Evolutionary conservation across 164 flowering plant species (phyloP), one percentile per base, ranked within the genome.

Genomic region (Sextonia rubra): DNA sequence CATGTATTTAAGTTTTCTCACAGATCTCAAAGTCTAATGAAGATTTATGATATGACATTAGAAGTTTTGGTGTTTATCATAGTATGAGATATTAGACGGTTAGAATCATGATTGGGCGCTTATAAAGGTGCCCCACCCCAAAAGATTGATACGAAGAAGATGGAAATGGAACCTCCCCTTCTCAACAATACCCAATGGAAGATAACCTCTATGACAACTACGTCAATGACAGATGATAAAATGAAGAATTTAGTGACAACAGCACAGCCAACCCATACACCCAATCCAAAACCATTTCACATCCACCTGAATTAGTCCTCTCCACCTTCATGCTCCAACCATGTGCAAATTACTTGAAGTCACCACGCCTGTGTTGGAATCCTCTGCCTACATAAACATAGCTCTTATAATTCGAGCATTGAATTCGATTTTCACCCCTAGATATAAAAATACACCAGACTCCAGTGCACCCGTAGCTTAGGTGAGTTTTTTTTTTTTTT

Each of bases 341-440:
- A 12, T 14, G 26, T 8, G 32, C 60, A 20, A 14, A 12, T 68
- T 68, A 3, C 2, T 26, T 7, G 58, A 15, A 48, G 18, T 30
- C 23, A 3, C 30, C 60, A 68, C n/a, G 20, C 70, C 23, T 23
- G 24, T 17, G 48, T 60, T 58, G 4, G 56, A 47, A 24, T 68
- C 18, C 26, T n/a, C 47, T 1, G 32, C 77, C 23, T 80, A 85
- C 65, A 18, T 82, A 1, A 80, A 78, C 70, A 44, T 85, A 20
- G 86, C 85, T 2, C 85, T n/a, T n/a, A n/a, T n/a, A n/a, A n/a
- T n/a, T n/a, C n/a, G n/a, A n/a, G n/a, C n/a, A n/a, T n/a, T n/a
- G n/a, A n/a, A n/a, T n/a, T n/a, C n/a, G n/a, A n/a, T n/a, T n/a
- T n/a, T n/a, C n/a, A n/a, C n/a, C n/a, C n/a, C n/a, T n/a, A n/a